These are phyloP conservation scores for Talaromyces stipitatus DNA, from an alignment of 495 filamentous ascomycete genomes.

Conservation along the genomic window DNA sequence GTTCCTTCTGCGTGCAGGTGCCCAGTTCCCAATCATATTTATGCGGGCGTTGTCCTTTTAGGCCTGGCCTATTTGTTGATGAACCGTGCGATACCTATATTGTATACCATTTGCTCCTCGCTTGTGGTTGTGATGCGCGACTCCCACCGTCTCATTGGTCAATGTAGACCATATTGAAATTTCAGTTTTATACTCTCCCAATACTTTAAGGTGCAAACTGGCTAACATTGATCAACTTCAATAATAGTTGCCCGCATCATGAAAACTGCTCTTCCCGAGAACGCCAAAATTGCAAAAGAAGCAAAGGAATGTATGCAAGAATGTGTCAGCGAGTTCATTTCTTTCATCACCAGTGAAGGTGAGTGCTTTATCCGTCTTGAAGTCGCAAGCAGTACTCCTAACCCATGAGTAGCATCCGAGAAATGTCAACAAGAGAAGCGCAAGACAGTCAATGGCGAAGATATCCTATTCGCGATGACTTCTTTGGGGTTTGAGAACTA, in stretches of 20 bases:
- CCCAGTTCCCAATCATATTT: constrained; percentile 31
- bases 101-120: not conserved
- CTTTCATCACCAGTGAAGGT: constrained; percentile 99
- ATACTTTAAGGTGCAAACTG: constrained; percentile 8
- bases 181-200: not conserved
- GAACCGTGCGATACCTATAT: not conserved
- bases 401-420: constrained; percentile 70
- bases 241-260: constrained; percentile 96
- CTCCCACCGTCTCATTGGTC: not conserved
- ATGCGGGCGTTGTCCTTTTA: constrained; percentile 10
- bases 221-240: constrained; percentile 71
- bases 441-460: constrained; percentile 97
- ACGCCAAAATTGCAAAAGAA: constrained; percentile 98
- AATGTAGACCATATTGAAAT: not conserved
- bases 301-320: constrained; percentile 99
- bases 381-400: constrained; percentile 12
- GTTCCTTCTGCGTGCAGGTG: constrained; percentile 31
- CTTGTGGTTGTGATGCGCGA: not conserved
- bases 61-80: not conserved
- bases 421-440: constrained; percentile 99
- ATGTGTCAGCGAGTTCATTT: constrained; percentile 99
- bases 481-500: constrained; percentile 99
- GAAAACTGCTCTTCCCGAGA: constrained; percentile 94
- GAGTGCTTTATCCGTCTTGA: constrained; percentile 13
- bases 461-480: constrained; percentile 98